These are phyloP conservation scores for Microbotryum intermedium DNA, from an alignment of 1,284 basidiomycete genomes.

Conservation along the genomic window DNA sequence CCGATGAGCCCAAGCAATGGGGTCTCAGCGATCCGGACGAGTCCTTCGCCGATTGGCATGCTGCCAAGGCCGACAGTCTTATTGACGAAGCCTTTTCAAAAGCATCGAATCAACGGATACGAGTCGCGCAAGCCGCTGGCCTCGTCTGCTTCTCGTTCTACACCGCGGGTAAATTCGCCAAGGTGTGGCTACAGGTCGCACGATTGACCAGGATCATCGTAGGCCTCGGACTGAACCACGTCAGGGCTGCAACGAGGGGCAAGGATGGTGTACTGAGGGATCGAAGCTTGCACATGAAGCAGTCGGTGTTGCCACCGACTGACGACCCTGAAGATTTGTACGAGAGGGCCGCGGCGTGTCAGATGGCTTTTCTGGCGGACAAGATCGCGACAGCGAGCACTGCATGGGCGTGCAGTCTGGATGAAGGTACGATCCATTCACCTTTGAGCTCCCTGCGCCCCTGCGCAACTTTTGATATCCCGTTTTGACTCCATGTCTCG, in stretches of 20 bases:
- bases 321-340: slow-evolving; percentile 12
- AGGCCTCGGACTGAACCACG: slow-evolving; percentile 50
- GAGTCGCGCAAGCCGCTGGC: slow-evolving; percentile 71
- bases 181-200: slow-evolving; percentile 77
- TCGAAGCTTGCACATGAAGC: slow-evolving; percentile 4
- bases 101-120: slow-evolving; percentile 64
- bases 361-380: slow-evolving; percentile 25
- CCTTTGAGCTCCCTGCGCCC: no score
- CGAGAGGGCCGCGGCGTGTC: slow-evolving; percentile 23
- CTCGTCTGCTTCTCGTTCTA: slow-evolving; percentile 79
- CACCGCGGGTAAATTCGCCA: slow-evolving; percentile 66
- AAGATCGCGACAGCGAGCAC: slow-evolving; percentile 25
- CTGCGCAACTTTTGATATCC: neutral
- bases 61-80: neutral
- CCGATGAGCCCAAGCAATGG: slow-evolving; percentile 28
- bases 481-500: neutral
- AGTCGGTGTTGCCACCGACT: slow-evolving; percentile 11
- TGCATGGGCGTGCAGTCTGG: slow-evolving; percentile 27
- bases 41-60: neutral
- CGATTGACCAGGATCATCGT: slow-evolving; percentile 76
- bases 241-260: slow-evolving; percentile 4
- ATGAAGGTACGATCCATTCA: slow-evolving; percentile 10
- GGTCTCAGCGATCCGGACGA: neutral
- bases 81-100: slow-evolving; percentile 76
- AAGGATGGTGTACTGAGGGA: neutral